Base-by-base conservation (phyloP, 805 yeast genomes). In the Wickerhamomyces strasburgensis region DNA sequence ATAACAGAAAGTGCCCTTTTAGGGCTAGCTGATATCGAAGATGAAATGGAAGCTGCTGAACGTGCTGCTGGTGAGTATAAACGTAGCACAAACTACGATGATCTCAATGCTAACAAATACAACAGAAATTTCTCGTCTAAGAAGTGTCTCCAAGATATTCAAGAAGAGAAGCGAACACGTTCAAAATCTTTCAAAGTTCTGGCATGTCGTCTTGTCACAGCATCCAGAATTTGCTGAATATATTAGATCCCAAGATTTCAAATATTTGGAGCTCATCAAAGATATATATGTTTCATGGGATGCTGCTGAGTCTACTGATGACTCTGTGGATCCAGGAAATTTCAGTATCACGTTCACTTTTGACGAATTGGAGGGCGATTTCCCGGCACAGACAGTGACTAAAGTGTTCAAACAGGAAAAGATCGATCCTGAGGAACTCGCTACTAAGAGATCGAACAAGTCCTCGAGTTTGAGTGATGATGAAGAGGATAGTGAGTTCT, bases 191-290 rank as follows among this genome's bases (percentile, higher is more conserved):
- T 87, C 89, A 2, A 74, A 75, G 45, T 88, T 90, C 58, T 90
- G 98, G 98, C 81, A 84, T 51, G 73, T 82, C 36, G 95, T 84
- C 0, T 61, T 90, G 9, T 87, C 89, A 2, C 86, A 84, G 53
- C 83, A 83, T 51, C 82, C 84, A 35, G 96, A 85, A 46, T 84
- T 90, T 54, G 81, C 84, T 13, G 95, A 88, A 44, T 86, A 75
- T 56, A 65, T 89, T 14, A 70, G 78, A 21, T 76, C 81, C 2
- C 84, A 82, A 27, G 97, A 89, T 59, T 76, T 80, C 62, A 80
- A 80, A 56, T 82, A 73, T 49, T 57, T 88, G 33, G 96, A 88
- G 51, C 58, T 60, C 33, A 72, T 89, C 39, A 64, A 61, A 24
- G 84, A 84, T 43, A 64, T 90, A 6, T 69, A 70, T 43, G 82